Percentiles rank a stretch among this genome's conserved stretches.
Conservation (phyloP, 2,329 filamentous ascomycete genomes). For the Domatiomyces catenatus region DNA sequence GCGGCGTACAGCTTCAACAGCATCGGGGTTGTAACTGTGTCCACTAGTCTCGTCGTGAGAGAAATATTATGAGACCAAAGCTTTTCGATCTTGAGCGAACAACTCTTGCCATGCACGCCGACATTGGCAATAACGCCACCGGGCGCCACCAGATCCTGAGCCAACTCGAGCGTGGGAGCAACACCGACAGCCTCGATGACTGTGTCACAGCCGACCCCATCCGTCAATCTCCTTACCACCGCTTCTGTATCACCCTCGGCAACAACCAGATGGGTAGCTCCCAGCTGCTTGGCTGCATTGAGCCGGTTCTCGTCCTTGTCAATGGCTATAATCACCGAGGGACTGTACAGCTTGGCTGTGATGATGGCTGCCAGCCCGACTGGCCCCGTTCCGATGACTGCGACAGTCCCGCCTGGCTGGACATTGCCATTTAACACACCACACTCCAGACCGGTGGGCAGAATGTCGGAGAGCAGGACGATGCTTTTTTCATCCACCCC, state of each 20-base stretch:
- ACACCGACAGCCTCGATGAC: constrained; percentile 45
- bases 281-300: constrained; percentile 32
- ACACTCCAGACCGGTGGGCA: constrained; percentile 42
- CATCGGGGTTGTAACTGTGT: constrained; percentile 35
- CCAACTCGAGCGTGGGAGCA: constrained; percentile 38
- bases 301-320: constrained; percentile 37
- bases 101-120: constrained; percentile 42
- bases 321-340: constrained; percentile 36
- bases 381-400: constrained; percentile 41
- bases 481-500: constrained; percentile 29
- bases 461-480: constrained; percentile 41
- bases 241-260: constrained; percentile 22
- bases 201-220: constrained; percentile 39
- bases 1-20: constrained; percentile 32
- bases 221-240: constrained; percentile 31
- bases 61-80: constrained; percentile 42
- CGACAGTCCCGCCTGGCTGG: constrained; percentile 37
- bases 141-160: constrained; percentile 38
- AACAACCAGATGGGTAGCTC: constrained; percentile 33
- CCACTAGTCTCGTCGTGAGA: constrained; percentile 35
- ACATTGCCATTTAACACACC: constrained; percentile 39
- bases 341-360: constrained; percentile 40
- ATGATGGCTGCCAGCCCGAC: constrained; percentile 42
- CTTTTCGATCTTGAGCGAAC: constrained; percentile 36
- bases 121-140: constrained; percentile 43